phyloP scores from a whole-genome alignment of 2,329 filamentous ascomycete species.

The Aspergillus costaricaensis region DNA sequence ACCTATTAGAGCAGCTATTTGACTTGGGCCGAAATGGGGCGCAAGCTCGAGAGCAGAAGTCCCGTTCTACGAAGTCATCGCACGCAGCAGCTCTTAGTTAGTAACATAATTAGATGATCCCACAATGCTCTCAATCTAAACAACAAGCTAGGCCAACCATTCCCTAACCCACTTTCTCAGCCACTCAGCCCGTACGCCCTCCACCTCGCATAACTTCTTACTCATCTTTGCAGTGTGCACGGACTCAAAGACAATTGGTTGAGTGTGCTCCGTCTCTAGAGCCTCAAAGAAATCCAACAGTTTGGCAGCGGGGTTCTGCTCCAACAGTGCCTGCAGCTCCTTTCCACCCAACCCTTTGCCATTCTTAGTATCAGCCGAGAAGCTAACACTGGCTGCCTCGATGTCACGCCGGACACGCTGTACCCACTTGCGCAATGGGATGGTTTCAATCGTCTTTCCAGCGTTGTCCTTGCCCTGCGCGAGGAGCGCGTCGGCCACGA shows the following conservation, averaged over 20 bases:
- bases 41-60: too few species aligned
- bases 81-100: too few species aligned
- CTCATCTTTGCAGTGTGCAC: conserved; percentile 24
- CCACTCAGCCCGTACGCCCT: conserved; percentile 33
- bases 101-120: too few species aligned
- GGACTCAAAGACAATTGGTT: conserved; percentile 20
- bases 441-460: not conserved
- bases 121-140: too few species aligned
- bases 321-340: conserved; percentile 15
- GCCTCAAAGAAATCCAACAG: conserved; percentile 34
- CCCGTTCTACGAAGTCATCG: accelerated
- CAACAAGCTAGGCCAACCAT: conserved; percentile 24
- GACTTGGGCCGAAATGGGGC: too few species aligned
- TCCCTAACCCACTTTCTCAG: conserved; percentile 39
- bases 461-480: not conserved
- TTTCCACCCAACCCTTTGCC: conserved; percentile 6
- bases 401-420: conserved; percentile 13
- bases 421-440: conserved; percentile 20
- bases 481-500: not conserved
- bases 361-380: not conserved
- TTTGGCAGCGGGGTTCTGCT: conserved; percentile 33
- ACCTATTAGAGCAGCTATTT: too few species aligned
- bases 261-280: not conserved
- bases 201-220: conserved; percentile 27
- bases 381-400: conserved; percentile 2